These are phyloP conservation scores for Penicillium goetzii DNA, from an alignment of 495 filamentous ascomycete genomes.

Conservation along the genomic window DNA sequence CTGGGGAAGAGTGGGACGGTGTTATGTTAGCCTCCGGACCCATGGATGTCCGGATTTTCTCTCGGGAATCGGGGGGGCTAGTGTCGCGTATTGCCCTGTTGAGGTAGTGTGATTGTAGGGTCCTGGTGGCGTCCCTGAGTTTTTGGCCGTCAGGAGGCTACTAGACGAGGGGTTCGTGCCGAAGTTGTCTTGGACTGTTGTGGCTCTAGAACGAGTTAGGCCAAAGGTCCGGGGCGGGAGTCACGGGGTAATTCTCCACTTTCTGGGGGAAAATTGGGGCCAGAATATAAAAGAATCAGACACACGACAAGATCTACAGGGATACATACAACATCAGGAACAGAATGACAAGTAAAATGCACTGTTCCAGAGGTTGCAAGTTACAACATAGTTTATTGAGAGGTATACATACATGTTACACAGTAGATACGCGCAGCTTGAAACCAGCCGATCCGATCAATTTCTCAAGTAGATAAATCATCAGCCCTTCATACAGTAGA, in stretches of 20 bases:
- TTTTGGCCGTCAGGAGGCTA: background rate
- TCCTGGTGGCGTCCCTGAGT: background rate
- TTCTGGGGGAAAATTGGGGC: background rate
- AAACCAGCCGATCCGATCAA: slow-evolving; percentile 4
- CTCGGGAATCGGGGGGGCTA: background rate
- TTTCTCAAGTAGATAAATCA: slow-evolving; percentile 15
- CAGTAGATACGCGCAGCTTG: background rate
- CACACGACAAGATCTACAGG: no score
- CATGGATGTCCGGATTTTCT: background rate
- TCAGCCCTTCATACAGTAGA: slow-evolving; percentile 1
- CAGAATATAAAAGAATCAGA: background rate
- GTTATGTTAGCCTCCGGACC: slow-evolving; percentile 3
- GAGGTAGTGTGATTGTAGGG: background rate
- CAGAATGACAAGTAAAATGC: background rate
- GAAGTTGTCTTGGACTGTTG: background rate
- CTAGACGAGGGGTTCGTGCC: background rate
- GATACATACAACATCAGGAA: no score
- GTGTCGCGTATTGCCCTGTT: background rate
- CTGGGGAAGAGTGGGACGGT: background rate
- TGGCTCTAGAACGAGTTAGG: slow-evolving; percentile 5
- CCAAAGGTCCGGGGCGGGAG: slow-evolving; percentile 2
- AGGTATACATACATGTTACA: background rate
- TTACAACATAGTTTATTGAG: background rate
- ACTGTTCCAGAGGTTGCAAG: background rate
- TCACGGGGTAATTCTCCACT: background rate